These are phyloP conservation scores for Plectranthus barbatus DNA, from an alignment of 257 asterid species.

Conservation along the genomic window DNA sequence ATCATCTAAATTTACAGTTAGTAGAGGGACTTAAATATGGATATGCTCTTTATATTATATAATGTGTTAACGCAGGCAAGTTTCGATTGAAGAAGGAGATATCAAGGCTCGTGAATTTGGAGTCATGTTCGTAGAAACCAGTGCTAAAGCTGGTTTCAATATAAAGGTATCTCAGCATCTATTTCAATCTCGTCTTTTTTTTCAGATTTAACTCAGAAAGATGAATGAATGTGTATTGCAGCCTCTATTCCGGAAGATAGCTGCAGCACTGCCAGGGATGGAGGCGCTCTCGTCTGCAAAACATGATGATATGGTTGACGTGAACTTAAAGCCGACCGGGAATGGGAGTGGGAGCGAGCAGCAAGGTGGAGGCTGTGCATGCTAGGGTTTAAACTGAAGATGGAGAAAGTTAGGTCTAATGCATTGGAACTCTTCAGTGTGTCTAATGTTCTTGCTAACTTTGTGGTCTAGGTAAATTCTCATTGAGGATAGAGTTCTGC, in stretches of 20 bases:
- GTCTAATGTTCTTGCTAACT: too few species aligned
- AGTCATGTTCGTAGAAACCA: constrained; percentile 66
- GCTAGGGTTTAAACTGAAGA: constrained; percentile 17
- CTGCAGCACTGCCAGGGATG: constrained; percentile 57
- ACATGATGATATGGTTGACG: constrained; percentile 52
- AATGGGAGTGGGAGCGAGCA: constrained; percentile 27
- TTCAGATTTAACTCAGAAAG: too few species aligned
- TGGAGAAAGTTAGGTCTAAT: background rate
- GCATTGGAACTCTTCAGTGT: too few species aligned
- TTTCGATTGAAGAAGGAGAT: constrained; percentile 73
- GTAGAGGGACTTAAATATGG: too few species aligned
- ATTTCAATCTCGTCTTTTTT: too few species aligned
- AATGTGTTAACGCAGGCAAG: constrained; percentile 36
- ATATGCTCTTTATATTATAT: too few species aligned
- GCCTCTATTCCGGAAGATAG: constrained; percentile 57
- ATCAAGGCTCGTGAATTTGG: constrained; percentile 59
- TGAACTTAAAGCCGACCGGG: constrained; percentile 39
- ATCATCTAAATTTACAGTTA: too few species aligned
- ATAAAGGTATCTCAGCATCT: constrained; percentile 44
- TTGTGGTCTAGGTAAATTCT: too few species aligned
- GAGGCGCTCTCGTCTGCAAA: constrained; percentile 37
- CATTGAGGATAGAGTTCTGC: too few species aligned
- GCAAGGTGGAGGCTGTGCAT: constrained; percentile 49
- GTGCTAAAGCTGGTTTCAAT: constrained; percentile 77
- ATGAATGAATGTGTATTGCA: constrained; percentile 6